These are phyloP conservation scores for Hypericum perforatum DNA, from an alignment of 345 rosid species.

Conservation along the genomic window DNA sequence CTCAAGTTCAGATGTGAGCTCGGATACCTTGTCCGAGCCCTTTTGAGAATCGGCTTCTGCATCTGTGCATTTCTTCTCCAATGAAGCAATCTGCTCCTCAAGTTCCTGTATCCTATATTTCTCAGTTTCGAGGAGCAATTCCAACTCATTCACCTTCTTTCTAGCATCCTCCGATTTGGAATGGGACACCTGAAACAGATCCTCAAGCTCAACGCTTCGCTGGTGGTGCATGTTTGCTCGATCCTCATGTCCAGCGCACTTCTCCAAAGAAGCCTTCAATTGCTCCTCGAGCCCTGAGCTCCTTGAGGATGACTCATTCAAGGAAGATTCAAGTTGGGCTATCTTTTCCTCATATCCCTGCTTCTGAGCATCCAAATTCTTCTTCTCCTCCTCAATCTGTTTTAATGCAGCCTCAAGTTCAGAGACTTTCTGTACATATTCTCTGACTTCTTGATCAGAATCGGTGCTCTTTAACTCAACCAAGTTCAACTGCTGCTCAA, in stretches of 20 bases:
- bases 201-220: constrained; percentile 23
- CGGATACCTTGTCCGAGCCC: constrained; percentile 39
- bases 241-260: constrained; percentile 61
- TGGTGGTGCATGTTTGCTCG: constrained; percentile 21
- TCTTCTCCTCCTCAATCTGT: constrained; percentile 55
- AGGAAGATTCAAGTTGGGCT: constrained; percentile 42
- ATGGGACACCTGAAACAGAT: constrained; percentile 21
- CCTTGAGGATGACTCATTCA: constrained; percentile 34
- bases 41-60: constrained; percentile 56
- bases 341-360: constrained; percentile 46
- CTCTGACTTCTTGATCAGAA: constrained; percentile 7
- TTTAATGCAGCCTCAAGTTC: constrained; percentile 39
- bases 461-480: constrained; percentile 4
- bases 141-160: constrained; percentile 64
- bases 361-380: constrained; percentile 30
- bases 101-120: constrained; percentile 85
- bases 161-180: constrained; percentile 39
- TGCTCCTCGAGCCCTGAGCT: constrained; percentile 52
- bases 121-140: constrained; percentile 80
- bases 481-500: constrained; percentile 28
- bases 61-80: constrained; percentile 59
- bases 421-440: constrained; percentile 29
- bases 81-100: constrained; percentile 55
- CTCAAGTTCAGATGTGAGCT: constrained; percentile 64
- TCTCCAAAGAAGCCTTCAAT: constrained; percentile 41